phyloP scores from a whole-genome alignment of 371 early-diverging fungal species.

The Capillidium rhysosporum region DNA sequence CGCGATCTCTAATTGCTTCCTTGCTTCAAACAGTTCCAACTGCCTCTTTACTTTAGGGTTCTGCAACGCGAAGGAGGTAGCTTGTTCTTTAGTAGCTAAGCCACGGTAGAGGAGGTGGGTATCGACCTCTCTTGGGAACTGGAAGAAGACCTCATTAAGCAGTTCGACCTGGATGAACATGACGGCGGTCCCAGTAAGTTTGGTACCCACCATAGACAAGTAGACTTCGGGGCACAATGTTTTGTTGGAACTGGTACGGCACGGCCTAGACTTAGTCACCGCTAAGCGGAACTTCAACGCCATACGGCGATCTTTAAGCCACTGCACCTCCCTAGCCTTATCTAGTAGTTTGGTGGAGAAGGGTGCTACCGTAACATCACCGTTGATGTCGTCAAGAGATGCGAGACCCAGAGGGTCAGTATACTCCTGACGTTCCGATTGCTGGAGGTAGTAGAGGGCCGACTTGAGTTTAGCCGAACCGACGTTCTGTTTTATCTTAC shows the following conservation, averaged over 20 bases:
- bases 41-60: slow-evolving; percentile 71
- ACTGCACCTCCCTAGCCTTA: slow-evolving; percentile 59
- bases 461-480: slow-evolving; percentile 66
- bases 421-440: slow-evolving; percentile 21
- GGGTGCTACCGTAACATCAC: slow-evolving; percentile 14
- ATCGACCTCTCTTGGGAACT: slow-evolving; percentile 86
- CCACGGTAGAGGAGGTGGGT: slow-evolving; percentile 54
- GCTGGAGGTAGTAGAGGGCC: slow-evolving; percentile 42
- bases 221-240: slow-evolving; percentile 86
- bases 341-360: slow-evolving; percentile 50
- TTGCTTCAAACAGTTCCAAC: slow-evolving; percentile 63
- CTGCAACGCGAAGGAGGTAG: slow-evolving; percentile 72
- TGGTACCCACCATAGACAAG: slow-evolving; percentile 74
- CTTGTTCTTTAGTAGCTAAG: slow-evolving; percentile 31
- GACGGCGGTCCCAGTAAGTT: slow-evolving; percentile 78
- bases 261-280: slow-evolving; percentile 57
- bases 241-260: slow-evolving; percentile 51
- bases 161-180: slow-evolving; percentile 94
- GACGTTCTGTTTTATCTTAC: slow-evolving; percentile 45
- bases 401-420: background rate
- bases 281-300: slow-evolving; percentile 60
- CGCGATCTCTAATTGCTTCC: slow-evolving; percentile 62
- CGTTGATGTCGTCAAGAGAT: background rate
- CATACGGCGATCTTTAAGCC: slow-evolving; percentile 45
- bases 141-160: slow-evolving; percentile 92